Base-by-base conservation (phyloP, 2,329 filamentous ascomycete species). In the Apiospora phragmitis region DNA sequence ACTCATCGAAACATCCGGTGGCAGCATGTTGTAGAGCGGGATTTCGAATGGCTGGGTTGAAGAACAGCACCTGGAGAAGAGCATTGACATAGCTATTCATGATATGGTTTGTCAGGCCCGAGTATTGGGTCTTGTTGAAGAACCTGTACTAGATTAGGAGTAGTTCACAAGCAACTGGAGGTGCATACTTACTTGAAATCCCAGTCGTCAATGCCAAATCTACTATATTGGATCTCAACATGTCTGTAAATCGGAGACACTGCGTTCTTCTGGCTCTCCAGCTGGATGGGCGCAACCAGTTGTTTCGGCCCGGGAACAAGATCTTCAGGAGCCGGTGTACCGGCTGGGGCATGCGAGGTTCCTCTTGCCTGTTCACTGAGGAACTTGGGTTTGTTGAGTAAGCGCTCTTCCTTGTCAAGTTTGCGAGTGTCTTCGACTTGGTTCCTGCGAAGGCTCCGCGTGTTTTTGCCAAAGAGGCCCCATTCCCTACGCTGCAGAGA, bases 171-270 rank as follows among this genome's bases (percentile, higher is more conserved):
- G 5, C n/a, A 66, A 43, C 4, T 29, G 38, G 38, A 32, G 38
- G 12, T 16, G 59, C 41, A 7, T 18, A 82, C 90, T 77, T 83
- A 94, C 91, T 93, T 92, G 82, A 99, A 99, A 81, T 99, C 96
- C 80, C 99, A 99, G 81, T 99, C 97, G 77, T 98, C 95, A n/a
- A 99, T 94, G 26, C 96, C 96, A 81, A 98, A 99, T 79, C 94
- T 97, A 86, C 95, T 98, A 84, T 98, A 99, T 80, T 98, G 98
- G 83, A 99, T 99, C 80, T 98, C 95, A 14, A 98, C 93, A 76
- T 94, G 95, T 74, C 93, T 91, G 80, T 99, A 99, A 84, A 96
- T 94, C 11, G 93, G 89, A 29, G 95, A 93, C 5, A 96, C 92
- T 70, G 97, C 94, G 51, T 92, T 90, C 73, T 94, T 93, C 70